Base-by-base conservation (phyloP, 2,329 filamentous ascomycete genomes). In the Sporothrix variecibatus region DNA sequence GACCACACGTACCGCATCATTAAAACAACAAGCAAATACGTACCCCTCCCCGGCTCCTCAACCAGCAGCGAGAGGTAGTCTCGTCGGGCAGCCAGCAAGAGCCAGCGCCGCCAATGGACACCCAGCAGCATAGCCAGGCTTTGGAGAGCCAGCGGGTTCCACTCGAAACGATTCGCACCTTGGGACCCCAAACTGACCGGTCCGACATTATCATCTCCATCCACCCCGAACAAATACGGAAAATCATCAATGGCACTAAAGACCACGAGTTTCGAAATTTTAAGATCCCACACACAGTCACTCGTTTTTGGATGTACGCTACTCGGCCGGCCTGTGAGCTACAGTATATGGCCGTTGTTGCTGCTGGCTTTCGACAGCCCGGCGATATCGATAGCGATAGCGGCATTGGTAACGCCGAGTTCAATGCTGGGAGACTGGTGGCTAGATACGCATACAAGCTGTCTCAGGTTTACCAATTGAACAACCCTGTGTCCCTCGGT, bases 241-340 rank as follows among this genome's bases (percentile, higher is more conserved):
- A 84, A 15, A 87, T 92, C 46, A 77, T 86, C 11, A 80, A 83
- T 11, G 86, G 88, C 1, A 82, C 80, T 2, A 86, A 87, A 72
- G 83, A 88, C 72, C 85, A 90, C 78, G 84, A 91, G 71, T 87
- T 88, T 74, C 84, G 89, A 60, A 81, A 82, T 20, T 91, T 88
- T 81, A 85, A 84, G 68, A 85, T 92, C 28, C 88, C 89, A 1
- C 78, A 82, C 2, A 83, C 85, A 20, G 87, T 91, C 5, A 83
- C 81, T 23, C 88, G 90, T n/a, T 84, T 91, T 77, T 92, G 90
- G 90, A 83, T 92, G 20, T 90, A 90, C 76, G 84, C 85, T 20
- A 88, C 83, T 20, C 81, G 78, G 43, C 87, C 84, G 0, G 78
- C 80, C 11, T 83, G 81, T n/a, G 81, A 86, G 73, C 80, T 92